These are phyloP conservation scores for Collybiopsis confluens DNA, from an alignment of 768 basidiomycete species.

Conservation along the genomic window DNA sequence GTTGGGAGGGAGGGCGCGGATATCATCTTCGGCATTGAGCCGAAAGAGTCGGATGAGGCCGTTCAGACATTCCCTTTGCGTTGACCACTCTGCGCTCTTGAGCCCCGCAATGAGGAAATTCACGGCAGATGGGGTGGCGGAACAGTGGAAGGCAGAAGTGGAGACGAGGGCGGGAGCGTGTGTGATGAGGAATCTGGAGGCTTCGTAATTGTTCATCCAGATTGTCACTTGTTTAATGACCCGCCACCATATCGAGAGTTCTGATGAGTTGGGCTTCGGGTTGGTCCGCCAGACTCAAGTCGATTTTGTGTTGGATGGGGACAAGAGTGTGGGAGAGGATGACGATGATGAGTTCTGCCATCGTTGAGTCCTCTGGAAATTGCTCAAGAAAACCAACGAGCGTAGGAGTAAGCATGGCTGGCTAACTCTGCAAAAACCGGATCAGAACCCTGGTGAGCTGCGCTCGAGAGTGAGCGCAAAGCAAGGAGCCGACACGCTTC, in stretches of 20 bases:
- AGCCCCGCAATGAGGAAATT: constrained; percentile 54
- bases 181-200: constrained; percentile 38
- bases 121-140: constrained; percentile 38
- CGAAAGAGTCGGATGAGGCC: constrained; percentile 50
- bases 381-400: constrained; percentile 45
- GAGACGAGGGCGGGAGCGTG: constrained; percentile 50
- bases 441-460: constrained; percentile 59
- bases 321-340: constrained; percentile 50
- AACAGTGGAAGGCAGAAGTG: constrained; percentile 38
- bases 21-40: constrained; percentile 39
- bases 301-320: constrained; percentile 30
- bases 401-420: constrained; percentile 36
- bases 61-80: constrained; percentile 47
- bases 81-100: constrained; percentile 50
- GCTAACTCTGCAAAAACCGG: constrained; percentile 50
- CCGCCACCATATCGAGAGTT: constrained; percentile 36
- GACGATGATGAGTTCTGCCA: constrained; percentile 47
- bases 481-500: constrained; percentile 48
- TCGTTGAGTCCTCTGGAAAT: constrained; percentile 43
- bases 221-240: constrained; percentile 40
- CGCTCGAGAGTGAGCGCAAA: constrained; percentile 49
- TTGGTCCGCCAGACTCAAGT: constrained; percentile 30
- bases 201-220: constrained; percentile 38
- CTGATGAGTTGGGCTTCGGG: constrained; percentile 26
- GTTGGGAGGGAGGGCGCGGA: constrained; percentile 43